Base-by-base conservation (phyloP, 1,139 yeast genomes). In the Sugiyamaella sp. region DNA sequence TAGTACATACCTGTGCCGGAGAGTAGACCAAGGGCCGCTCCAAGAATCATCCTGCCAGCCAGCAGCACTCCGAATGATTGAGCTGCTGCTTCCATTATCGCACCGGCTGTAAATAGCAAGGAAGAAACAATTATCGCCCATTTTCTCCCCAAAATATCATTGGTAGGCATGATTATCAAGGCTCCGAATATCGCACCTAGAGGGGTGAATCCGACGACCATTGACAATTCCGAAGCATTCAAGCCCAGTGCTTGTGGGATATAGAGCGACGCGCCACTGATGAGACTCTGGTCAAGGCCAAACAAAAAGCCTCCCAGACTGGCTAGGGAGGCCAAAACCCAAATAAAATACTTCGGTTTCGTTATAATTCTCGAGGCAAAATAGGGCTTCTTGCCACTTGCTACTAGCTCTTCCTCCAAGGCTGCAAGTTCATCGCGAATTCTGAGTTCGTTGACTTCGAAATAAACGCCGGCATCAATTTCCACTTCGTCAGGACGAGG, bases 241-340 rank as follows among this genome's bases (percentile, higher is more conserved):
- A 88, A 62, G 1, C 58, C 57, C 3, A 73, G 69, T 59, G 79
- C 75, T 3, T 77, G 63, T 0, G 90, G 81, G 59, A 86, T 80
- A 46, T 78, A 74, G 60, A 85, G 89, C 53, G 85, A 69, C 8
- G 87, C 73, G 60, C 85, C 86, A 68, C 87, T 87, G 52, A 86
- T 84, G 47, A 86, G 74, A 2, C 95, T 95, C 1, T 95, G 89
- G 69, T 88, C 96, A 66, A 86, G 86, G 1, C 95, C 95, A 65
- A 85, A 87, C 49, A 87, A 73, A 69, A 87, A 86, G 0, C 95
- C 95, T 39, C 95, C 95, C 19, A 85, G 79, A 17, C 95, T 93
- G 6, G 91, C 90, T 20, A 51, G 38, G 2, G 48, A 35, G 4
- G 57, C 57, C 43, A 53, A 46, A 17, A 51, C 27, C 57, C 57